phyloP scores from a whole-genome alignment of 805 yeast genomes.

The Ogataea populi-albae region DNA sequence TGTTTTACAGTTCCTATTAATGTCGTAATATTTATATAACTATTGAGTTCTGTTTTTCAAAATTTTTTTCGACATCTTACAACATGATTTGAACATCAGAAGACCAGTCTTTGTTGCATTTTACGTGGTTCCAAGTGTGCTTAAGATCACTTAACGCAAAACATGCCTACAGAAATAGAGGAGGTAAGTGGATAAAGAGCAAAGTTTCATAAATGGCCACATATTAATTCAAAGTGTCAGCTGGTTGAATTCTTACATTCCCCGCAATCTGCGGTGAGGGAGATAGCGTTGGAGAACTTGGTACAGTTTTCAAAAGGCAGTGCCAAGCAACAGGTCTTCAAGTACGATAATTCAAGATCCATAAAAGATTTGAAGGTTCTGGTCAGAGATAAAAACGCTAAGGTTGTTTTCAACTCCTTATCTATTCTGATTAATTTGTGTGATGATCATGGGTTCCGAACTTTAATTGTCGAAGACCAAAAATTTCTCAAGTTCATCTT shows the following conservation, averaged over 20 bases:
- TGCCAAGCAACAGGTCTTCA: constrained; percentile 53
- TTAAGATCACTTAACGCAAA: no score
- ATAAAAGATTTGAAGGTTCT: constrained; percentile 67
- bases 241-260: constrained; percentile 80
- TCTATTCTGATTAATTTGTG: constrained; percentile 83
- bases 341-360: constrained; percentile 65
- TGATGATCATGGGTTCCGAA: constrained; percentile 63
- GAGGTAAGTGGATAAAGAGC: constrained; percentile 37
- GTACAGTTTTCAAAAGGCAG: constrained; percentile 79
- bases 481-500: constrained; percentile 50
- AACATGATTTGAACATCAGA: no score
- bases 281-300: constrained; percentile 79
- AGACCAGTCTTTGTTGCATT: no score
- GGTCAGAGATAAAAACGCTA: constrained; percentile 50
- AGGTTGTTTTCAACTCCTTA: constrained; percentile 61
- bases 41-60: background rate
- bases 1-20: no score
- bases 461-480: constrained; percentile 61
- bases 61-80: no score
- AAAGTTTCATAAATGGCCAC: no score
- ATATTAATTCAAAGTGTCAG: constrained; percentile 22
- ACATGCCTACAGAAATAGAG: constrained; percentile 51
- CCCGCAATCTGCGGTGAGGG: constrained; percentile 73
- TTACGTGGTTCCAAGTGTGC: no score
- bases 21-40: no score